phyloP scores from a whole-genome alignment of 169 alveolate genomes.

The Neospora caninum region DNA sequence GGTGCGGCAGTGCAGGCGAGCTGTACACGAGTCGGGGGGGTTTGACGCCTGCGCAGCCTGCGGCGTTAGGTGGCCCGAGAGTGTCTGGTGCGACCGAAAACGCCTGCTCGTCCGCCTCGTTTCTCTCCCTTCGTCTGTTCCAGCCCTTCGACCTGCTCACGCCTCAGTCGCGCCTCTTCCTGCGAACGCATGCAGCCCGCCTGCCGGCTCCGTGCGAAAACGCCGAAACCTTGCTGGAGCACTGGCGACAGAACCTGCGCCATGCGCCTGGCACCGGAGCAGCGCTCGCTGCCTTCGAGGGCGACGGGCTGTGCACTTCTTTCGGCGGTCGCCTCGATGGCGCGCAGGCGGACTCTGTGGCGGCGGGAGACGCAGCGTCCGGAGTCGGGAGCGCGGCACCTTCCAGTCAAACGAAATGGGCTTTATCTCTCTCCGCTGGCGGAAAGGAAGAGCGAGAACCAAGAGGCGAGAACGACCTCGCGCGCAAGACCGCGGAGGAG shows the following conservation, averaged over 20 bases:
- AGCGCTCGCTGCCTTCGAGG: neutral
- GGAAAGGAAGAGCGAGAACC: too few species aligned
- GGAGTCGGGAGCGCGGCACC: too few species aligned
- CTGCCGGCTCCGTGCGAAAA: neutral
- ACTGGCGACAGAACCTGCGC: neutral
- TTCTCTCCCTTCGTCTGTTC: neutral
- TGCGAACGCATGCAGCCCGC: neutral
- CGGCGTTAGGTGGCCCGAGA: too few species aligned
- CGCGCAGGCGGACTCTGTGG: neutral
- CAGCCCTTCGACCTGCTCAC: constrained; percentile 26
- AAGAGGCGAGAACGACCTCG: too few species aligned
- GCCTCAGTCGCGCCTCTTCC: neutral
- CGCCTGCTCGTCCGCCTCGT: neutral
- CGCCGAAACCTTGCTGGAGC: neutral
- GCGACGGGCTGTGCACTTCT: too few species aligned
- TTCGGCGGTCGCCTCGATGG: too few species aligned
- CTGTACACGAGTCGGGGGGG: too few species aligned
- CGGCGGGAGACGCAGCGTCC: neutral
- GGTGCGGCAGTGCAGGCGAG: neutral
- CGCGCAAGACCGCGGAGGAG: too few species aligned
- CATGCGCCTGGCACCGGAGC: neutral
- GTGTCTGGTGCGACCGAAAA: neutral
- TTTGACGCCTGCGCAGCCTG: too few species aligned
- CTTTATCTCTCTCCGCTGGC: too few species aligned
- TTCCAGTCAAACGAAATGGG: too few species aligned